phyloP scores from a whole-genome alignment of 371 early-diverging fungal species.

The Mortierella sp. region DNA sequence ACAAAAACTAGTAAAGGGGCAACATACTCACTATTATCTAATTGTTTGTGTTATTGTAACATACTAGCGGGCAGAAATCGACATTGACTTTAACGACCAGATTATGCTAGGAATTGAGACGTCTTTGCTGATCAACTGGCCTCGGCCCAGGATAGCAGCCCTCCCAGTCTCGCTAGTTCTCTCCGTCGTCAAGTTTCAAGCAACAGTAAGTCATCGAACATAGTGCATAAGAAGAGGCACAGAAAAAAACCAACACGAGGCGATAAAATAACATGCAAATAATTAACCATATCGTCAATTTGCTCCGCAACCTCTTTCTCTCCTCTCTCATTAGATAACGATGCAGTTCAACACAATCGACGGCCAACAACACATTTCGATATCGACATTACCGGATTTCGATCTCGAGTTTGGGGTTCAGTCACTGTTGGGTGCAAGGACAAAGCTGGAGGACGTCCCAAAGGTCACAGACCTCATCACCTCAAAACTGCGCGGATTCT shows the following conservation, averaged over 20 bases:
- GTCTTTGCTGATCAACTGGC: slow-evolving; percentile 92
- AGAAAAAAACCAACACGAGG: no score
- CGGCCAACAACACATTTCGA: slow-evolving; percentile 66
- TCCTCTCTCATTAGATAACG: slow-evolving; percentile 59
- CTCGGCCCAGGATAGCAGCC: slow-evolving; percentile 86
- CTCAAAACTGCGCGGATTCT: slow-evolving; percentile 77
- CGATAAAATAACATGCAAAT: background rate
- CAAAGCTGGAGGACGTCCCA: slow-evolving; percentile 95
- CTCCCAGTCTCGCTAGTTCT: slow-evolving; percentile 89
- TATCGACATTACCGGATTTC: slow-evolving; percentile 81
- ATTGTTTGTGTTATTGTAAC: background rate
- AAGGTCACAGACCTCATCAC: slow-evolving; percentile 90
- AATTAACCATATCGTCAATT: background rate
- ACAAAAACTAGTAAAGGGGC: background rate
- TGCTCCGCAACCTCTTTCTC: background rate
- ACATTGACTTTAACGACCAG: slow-evolving; percentile 85
- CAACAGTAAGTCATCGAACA: slow-evolving; percentile 70
- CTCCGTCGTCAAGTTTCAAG: slow-evolving; percentile 88
- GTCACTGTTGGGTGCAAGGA: slow-evolving; percentile 91
- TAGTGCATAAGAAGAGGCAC: background rate
- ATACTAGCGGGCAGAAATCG: slow-evolving; percentile 80
- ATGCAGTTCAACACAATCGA: slow-evolving; percentile 67
- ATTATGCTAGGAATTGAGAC: slow-evolving; percentile 85
- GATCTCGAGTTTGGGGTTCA: slow-evolving; percentile 87
- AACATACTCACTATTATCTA: background rate